Conservation (phyloP, 2,329 filamentous ascomycete genomes). For the Sporothrix pseudoabietina region DNA sequence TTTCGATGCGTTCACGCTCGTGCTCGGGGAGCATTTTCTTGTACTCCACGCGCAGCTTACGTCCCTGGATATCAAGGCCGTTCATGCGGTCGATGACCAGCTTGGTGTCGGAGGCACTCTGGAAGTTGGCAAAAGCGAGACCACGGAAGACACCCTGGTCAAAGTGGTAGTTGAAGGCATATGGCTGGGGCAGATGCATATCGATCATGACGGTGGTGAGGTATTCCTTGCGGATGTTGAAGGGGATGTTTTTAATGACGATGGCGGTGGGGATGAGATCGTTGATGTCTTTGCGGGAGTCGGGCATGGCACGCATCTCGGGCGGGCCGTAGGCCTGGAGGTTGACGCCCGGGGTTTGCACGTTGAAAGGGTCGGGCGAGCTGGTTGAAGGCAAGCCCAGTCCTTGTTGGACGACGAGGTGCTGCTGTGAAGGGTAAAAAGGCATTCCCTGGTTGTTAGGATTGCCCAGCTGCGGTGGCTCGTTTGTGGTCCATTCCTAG, state of each 20-base stretch:
- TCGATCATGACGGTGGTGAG: conserved; percentile 92
- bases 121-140: conserved; percentile 97
- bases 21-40: conserved; percentile 98
- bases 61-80: conserved; percentile 89
- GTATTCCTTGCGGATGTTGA: conserved; percentile 96
- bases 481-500: conserved; percentile 37
- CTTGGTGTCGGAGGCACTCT: conserved; percentile 89
- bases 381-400: conserved; percentile 46
- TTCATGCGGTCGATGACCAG: conserved; percentile 93
- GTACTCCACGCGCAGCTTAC: conserved; percentile 95
- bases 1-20: conserved; percentile 92
- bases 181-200: conserved; percentile 88
- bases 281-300: conserved; percentile 62
- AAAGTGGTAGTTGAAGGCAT: conserved; percentile 99
- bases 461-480: conserved; percentile 29
- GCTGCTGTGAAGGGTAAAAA: conserved; percentile 34
- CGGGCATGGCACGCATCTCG: conserved; percentile 46
- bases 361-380: conserved; percentile 45
- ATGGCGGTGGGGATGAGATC: conserved; percentile 98
- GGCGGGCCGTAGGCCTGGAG: conserved; percentile 46
- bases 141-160: conserved; percentile 97
- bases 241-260: conserved; percentile 99
- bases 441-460: conserved; percentile 30
- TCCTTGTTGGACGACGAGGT: conserved; percentile 30
- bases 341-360: conserved; percentile 44